These are phyloP conservation scores for Agroathelia rolfsii DNA, from an alignment of 1,284 basidiomycete genomes.

Conservation along the genomic window DNA sequence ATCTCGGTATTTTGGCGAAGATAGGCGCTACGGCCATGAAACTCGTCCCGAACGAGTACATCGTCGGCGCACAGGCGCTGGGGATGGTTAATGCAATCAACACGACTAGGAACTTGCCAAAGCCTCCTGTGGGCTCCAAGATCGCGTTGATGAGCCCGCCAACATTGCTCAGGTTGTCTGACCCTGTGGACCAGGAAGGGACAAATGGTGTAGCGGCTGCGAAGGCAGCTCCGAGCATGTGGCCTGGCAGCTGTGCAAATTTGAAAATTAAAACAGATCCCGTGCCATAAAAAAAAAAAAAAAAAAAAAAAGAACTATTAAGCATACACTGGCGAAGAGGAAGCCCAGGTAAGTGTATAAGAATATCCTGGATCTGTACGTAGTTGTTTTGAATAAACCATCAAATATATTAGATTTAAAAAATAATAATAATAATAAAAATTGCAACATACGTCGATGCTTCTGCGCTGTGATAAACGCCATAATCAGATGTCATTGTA, in stretches of 20 bases:
- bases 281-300: conserved; percentile 5
- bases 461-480: conserved; percentile 43
- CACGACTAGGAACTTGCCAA: conserved; percentile 44
- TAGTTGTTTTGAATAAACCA: too few relatives aligned
- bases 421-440: conserved; percentile 9
- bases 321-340: conserved; percentile 44
- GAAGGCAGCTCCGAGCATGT: conserved; percentile 57
- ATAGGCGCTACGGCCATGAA: conserved; percentile 60
- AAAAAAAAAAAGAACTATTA: conserved; percentile 19
- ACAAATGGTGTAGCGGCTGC: conserved; percentile 48
- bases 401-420: conserved; percentile 4
- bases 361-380: conserved; percentile 48
- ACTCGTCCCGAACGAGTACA: conserved; percentile 70
- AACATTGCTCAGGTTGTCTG: conserved; percentile 38
- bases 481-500: conserved; percentile 47
- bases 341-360: conserved; percentile 58
- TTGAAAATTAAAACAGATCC: conserved; percentile 4
- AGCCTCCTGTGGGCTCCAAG: conserved; percentile 38
- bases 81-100: conserved; percentile 38
- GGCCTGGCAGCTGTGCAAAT: conserved; percentile 36
- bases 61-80: conserved; percentile 55
- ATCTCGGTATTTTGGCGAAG: conserved; percentile 55
- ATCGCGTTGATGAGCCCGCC: conserved; percentile 52
- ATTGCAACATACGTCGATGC: conserved; percentile 40
- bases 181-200: conserved; percentile 46